A percentile compares a stretch with the other conserved stretches of the same genome.
Conservation (phyloP, 2,329 filamentous ascomycete genomes). For the Lecanosticta acicola region DNA sequence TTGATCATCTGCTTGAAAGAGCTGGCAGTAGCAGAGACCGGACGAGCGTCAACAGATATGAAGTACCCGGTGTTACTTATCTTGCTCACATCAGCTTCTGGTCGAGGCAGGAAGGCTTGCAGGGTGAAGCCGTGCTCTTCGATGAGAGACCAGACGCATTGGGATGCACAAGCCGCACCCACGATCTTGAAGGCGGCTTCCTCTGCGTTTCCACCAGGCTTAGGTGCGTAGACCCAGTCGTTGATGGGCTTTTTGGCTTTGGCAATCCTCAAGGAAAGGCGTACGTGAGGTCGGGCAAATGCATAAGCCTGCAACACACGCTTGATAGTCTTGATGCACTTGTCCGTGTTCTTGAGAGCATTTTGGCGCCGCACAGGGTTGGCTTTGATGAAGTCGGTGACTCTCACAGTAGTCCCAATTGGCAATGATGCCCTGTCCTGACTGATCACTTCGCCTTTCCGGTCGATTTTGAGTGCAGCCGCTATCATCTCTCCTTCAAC, state of each 20-base stretch:
- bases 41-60: constrained; percentile 63
- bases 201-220: constrained; percentile 43
- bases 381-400: constrained; percentile 53
- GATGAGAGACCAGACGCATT: constrained; percentile 45
- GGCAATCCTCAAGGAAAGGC: constrained; percentile 55
- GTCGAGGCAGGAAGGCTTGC: constrained; percentile 54
- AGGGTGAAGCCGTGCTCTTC: constrained; percentile 43
- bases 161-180: constrained; percentile 50
- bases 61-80: constrained; percentile 46
- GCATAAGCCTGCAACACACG: constrained; percentile 59
- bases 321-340: constrained; percentile 54
- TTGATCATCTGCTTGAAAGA: constrained; percentile 55
- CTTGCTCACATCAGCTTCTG: constrained; percentile 39
- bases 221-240: constrained; percentile 60
- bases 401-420: constrained; percentile 63
- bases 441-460: constrained; percentile 40
- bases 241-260: constrained; percentile 47
- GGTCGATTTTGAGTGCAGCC: constrained; percentile 46
- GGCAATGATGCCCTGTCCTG: constrained; percentile 49
- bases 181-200: constrained; percentile 59
- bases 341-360: constrained; percentile 53
- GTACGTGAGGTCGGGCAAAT: constrained; percentile 59
- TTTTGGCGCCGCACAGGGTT: constrained; percentile 60
- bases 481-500: constrained; percentile 58
- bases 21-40: constrained; percentile 52